Conservation (phyloP, 2,329 filamentous ascomycete genomes). For the Zymoseptoria ardabiliae region DNA sequence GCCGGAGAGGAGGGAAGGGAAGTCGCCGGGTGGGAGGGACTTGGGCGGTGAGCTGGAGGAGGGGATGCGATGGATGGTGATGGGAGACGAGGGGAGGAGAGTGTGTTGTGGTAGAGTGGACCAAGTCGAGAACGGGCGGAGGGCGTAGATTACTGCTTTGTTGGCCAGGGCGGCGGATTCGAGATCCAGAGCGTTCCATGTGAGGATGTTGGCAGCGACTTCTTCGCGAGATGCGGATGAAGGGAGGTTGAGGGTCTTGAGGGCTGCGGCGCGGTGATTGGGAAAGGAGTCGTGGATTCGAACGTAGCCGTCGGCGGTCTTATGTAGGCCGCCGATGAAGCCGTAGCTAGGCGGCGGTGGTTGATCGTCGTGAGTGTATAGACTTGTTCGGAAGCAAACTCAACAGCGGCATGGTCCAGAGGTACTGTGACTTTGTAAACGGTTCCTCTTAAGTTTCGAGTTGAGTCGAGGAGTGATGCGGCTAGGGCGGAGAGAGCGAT, state of each 20-base stretch:
- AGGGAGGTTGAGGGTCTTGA: constrained; percentile 39
- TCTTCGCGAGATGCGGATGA: constrained; percentile 31
- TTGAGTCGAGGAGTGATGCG: constrained; percentile 41
- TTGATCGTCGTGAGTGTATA: constrained; percentile 43
- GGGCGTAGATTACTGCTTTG: constrained; percentile 42
- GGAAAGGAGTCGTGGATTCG: constrained; percentile 50
- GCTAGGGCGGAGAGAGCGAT: constrained; percentile 46
- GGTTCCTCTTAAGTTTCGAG: constrained; percentile 19
- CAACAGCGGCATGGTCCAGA: constrained; percentile 41
- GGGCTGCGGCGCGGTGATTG: constrained; percentile 42
- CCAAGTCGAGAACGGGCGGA: constrained; percentile 47
- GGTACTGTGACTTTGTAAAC: constrained; percentile 39
- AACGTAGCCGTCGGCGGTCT: constrained; percentile 45
- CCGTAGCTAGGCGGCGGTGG: constrained; percentile 32
- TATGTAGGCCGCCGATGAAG: constrained; percentile 46
- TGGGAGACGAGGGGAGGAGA: constrained; percentile 41
- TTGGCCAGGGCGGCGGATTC: constrained; percentile 39
- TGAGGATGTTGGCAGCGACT: constrained; percentile 32
- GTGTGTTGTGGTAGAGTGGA: constrained; percentile 42
- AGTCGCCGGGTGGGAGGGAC: constrained; percentile 21
- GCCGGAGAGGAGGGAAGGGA: constrained; percentile 29
- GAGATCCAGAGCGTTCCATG: constrained; percentile 42
- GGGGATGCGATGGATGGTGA: constrained; percentile 35
- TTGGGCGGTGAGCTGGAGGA: constrained; percentile 1
- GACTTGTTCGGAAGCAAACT: constrained; percentile 49